Evolutionary conservation across 495 filamentous ascomycete species (phyloP).

Genomic region (Tuber indicum): DNA sequence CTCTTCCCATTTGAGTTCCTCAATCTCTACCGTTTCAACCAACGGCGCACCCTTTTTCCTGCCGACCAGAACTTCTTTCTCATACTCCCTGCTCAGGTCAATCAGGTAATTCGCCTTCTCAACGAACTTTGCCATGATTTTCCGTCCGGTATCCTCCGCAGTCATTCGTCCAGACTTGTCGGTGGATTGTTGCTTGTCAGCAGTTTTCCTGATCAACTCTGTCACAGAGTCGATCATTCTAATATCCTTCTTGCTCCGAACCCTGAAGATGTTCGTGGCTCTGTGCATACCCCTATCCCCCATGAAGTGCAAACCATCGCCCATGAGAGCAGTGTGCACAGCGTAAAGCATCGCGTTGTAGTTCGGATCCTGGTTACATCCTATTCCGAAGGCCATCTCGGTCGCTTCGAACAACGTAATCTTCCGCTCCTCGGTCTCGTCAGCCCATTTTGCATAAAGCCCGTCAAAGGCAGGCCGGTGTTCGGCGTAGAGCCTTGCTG

Average conservation of each 20-base stretch:
- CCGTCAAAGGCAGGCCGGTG: slow-evolving; percentile 15
- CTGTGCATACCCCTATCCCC: slow-evolving; percentile 36
- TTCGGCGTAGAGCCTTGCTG: slow-evolving; percentile 17
- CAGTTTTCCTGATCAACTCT: slow-evolving; percentile 21
- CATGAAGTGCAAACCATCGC: slow-evolving; percentile 30
- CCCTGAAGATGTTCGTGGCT: slow-evolving; percentile 31
- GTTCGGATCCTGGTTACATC: neutral
- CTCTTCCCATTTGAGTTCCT: slow-evolving; percentile 46
- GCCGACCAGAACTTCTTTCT: slow-evolving; percentile 56
- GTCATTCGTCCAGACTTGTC: slow-evolving; percentile 1
- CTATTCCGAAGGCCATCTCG: slow-evolving; percentile 28
- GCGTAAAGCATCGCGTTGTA: slow-evolving; percentile 32
- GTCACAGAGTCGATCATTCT: slow-evolving; percentile 33
- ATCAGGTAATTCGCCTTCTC: slow-evolving; percentile 60
- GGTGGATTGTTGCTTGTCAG: neutral
- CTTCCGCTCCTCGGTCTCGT: slow-evolving; percentile 12
- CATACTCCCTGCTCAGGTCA: slow-evolving; percentile 56
- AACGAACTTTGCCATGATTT: slow-evolving; percentile 49
- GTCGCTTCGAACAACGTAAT: slow-evolving; percentile 33
- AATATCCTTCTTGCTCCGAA: slow-evolving; percentile 32
- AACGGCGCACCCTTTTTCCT: slow-evolving; percentile 45
- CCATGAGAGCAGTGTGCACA: slow-evolving; percentile 38
- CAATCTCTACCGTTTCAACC: slow-evolving; percentile 41
- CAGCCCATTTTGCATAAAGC: slow-evolving; percentile 28
- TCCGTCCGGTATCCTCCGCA: neutral